phyloP scores from a whole-genome alignment of 2,329 filamentous ascomycete species.

The Curvularia hawaiiensis region DNA sequence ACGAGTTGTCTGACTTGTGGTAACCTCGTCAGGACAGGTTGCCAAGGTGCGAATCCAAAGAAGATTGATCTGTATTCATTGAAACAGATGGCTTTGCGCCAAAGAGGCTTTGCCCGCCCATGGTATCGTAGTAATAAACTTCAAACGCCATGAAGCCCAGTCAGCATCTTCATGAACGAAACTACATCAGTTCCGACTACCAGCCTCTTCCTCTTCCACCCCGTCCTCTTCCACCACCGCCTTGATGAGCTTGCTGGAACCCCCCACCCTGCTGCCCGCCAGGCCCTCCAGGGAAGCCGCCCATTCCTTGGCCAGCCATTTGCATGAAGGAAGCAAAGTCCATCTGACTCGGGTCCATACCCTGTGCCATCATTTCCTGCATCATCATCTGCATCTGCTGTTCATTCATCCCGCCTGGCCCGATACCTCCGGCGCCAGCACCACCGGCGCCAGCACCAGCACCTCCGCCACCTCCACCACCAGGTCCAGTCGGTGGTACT shows the following conservation, averaged over 20 bases:
- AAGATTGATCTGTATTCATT: constrained; percentile 12
- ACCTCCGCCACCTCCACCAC: constrained; percentile 6
- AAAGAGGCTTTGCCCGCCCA: constrained; percentile 15
- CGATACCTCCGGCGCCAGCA: constrained; percentile 16
- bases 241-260: constrained; percentile 39
- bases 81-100: constrained; percentile 15
- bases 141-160: constrained; percentile 24
- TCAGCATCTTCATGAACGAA: background rate
- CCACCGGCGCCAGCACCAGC: background rate
- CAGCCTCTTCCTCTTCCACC: constrained; percentile 34
- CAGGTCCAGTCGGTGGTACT: constrained; percentile 41
- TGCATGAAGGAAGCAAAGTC: constrained; percentile 44
- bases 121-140: constrained; percentile 31
- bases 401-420: constrained; percentile 51
- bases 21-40: background rate
- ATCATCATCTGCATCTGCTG: constrained; percentile 66
- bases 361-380: constrained; percentile 58
- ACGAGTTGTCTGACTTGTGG: background rate
- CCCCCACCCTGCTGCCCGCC: constrained; percentile 34
- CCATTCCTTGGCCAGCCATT: constrained; percentile 42
- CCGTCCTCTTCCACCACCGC: constrained; percentile 34
- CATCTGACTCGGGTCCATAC: constrained; percentile 46
- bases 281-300: constrained; percentile 31
- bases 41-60: background rate
- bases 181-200: constrained; percentile 8